Evolutionary conservation across 2,329 filamentous ascomycete species (phyloP).

Genomic region (Ophiostoma piceae): DNA sequence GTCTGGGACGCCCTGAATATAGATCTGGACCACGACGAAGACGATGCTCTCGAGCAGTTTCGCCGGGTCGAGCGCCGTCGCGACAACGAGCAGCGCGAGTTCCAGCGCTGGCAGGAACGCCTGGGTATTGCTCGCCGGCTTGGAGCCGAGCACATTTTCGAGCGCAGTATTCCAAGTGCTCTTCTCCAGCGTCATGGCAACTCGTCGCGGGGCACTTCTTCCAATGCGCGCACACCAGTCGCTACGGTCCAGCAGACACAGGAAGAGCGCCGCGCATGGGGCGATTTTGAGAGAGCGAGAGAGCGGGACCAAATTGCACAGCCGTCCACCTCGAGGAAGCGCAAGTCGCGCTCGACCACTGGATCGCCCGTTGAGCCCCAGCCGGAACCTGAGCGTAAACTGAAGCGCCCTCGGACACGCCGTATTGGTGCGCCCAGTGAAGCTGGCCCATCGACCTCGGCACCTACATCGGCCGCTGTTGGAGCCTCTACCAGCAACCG

Average conservation of each 20-base stretch:
- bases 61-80: conserved; percentile 49
- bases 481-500: neutral
- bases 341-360: conserved; percentile 65
- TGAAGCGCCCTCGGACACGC: conserved; percentile 81
- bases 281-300: conserved; percentile 78
- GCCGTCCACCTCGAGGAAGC: conserved; percentile 58
- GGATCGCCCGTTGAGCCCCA: conserved; percentile 63
- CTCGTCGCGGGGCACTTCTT: conserved; percentile 5
- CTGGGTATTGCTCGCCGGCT: conserved; percentile 75
- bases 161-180: conserved; percentile 51
- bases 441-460: conserved; percentile 36
- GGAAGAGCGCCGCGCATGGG: conserved; percentile 83
- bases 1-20: conserved; percentile 65
- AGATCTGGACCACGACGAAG: conserved; percentile 81
- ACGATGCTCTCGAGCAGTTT: conserved; percentile 51
- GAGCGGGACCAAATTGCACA: conserved; percentile 52
- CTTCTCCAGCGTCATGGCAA: conserved; percentile 56
- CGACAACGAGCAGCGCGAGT: conserved; percentile 52
- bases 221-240: conserved; percentile 40
- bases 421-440: conserved; percentile 52
- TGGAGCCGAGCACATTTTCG: conserved; percentile 68
- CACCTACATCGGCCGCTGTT: conserved; percentile 7
- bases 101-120: conserved; percentile 74
- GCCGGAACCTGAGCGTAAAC: conserved; percentile 70
- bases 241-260: conserved; percentile 60